Base-by-base conservation (phyloP, 2,329 filamentous ascomycete species). In the Apiospora hydei region DNA sequence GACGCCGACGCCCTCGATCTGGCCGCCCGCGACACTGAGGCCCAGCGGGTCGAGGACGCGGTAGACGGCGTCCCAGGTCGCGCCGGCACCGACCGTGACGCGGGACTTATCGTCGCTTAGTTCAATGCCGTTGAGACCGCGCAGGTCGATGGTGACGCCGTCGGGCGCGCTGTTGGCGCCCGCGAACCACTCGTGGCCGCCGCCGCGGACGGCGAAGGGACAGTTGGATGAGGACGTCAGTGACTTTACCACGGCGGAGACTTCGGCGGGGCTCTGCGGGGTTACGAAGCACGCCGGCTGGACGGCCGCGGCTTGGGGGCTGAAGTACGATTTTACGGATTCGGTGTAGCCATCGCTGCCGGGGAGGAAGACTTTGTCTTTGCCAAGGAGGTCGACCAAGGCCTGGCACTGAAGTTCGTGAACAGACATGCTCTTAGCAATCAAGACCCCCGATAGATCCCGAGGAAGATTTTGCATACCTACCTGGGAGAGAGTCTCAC, bases 51-150 rank as follows among this genome's bases (percentile, higher is more conserved):
- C 49, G n/a, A 51, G 49, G 1, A 11, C 13, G 10, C 6, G 1
- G 10, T 43, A 43, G 10, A 43, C 41, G 1, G 41, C 10, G 41
- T 43, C 41, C 84, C 86, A 89, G 13, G 81, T 79, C 34, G 81
- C 80, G 1, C 86, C 87, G 0, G 83, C 76, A 1, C 85, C 86
- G 16, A 88, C 78, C 11, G 78, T 80, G 6, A 84, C 82, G 5
- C 78, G 81, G 3, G 75, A 76, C 13, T 77, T 79, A 66, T 83
- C 82, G 3, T 74, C 68, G 24, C 78, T 78, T 13, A 84, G 74
- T 0, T 72, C 73, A 30, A 86, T 76, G 11, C 76, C 51, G 70
- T 83, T 82, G 14, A 88, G 78, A 6, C 76, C 75, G 14, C 78
- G 77, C n/a, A 88, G 76, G 72, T 85, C 84, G 69, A 89, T 6